Evolutionary conservation across 805 yeast species (phyloP).

Genomic region (Ogataea philodendri): DNA sequence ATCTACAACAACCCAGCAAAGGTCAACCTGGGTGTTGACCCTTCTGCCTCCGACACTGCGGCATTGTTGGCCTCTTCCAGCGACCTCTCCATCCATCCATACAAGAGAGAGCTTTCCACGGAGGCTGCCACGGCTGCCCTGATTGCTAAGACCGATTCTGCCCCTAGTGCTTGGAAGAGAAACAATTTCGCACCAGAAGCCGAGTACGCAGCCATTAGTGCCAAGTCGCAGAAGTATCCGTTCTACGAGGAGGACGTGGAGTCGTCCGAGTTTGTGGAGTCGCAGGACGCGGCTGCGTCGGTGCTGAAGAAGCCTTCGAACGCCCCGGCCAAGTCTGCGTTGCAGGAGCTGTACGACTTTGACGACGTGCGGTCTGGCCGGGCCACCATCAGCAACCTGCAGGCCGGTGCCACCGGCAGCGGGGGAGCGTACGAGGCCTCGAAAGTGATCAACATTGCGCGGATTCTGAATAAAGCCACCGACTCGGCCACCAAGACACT

Average conservation of each 20-base stretch:
- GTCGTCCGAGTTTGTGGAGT: slow-evolving; percentile 37
- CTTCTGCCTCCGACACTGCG: slow-evolving; percentile 71
- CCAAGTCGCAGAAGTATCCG: slow-evolving; percentile 34
- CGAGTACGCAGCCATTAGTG: slow-evolving; percentile 42
- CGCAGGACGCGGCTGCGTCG: slow-evolving; percentile 42
- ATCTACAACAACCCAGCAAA: slow-evolving; percentile 52
- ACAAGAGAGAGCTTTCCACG: slow-evolving; percentile 55
- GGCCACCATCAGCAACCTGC: slow-evolving; percentile 31
- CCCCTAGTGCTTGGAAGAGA: slow-evolving; percentile 50
- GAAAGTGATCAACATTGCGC: slow-evolving; percentile 32
- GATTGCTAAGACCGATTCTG: slow-evolving; percentile 44
- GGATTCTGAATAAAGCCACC: slow-evolving; percentile 31
- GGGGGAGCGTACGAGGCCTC: slow-evolving; percentile 29
- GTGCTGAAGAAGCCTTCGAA: slow-evolving; percentile 33
- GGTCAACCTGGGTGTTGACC: slow-evolving; percentile 58
- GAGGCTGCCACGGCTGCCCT: slow-evolving; percentile 70
- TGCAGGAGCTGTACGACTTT: slow-evolving; percentile 42
- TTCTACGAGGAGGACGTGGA: slow-evolving; percentile 24
- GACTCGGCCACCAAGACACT: slow-evolving; percentile 44
- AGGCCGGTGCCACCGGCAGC: slow-evolving; percentile 24
- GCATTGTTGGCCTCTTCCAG: slow-evolving; percentile 71
- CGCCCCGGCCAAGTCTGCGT: slow-evolving; percentile 36
- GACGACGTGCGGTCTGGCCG: slow-evolving; percentile 43
- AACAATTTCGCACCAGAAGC: slow-evolving; percentile 45
- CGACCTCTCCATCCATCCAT: slow-evolving; percentile 61